A percentile compares a stretch with the other conserved stretches of the same genome.
phyloP scores from a whole-genome alignment of 1,139 yeast species.

The Taiozyma sp. region DNA sequence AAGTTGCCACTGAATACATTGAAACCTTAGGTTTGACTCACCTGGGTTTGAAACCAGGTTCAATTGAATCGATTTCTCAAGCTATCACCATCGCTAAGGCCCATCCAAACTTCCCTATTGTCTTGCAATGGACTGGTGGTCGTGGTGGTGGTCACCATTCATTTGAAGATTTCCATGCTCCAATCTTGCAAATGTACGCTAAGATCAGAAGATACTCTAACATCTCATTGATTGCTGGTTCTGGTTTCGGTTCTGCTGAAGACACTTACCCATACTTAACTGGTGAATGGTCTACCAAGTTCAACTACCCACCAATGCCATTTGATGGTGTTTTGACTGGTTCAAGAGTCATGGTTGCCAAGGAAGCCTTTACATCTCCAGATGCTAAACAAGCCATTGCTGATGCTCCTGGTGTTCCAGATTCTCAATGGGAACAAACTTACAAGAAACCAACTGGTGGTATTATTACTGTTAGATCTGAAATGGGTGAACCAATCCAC shows the following conservation, averaged over 20 bases:
- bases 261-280: conserved; percentile 97
- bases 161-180: conserved; percentile 98
- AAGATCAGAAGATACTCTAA: conserved; percentile 90
- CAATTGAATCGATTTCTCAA: conserved; percentile 86
- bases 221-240: conserved; percentile 91
- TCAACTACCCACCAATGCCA: conserved; percentile 97
- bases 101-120: conserved; percentile 94
- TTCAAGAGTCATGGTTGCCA: conserved; percentile 95
- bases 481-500: conserved; percentile 99
- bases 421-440: conserved; percentile 86
- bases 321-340: conserved; percentile 97
- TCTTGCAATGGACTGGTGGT: conserved; percentile 99
- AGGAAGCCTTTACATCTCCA: conserved; percentile 91
- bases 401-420: conserved; percentile 85
- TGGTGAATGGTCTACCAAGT: conserved; percentile 88
- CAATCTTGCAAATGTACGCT: conserved; percentile 91
- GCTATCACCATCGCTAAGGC: conserved; percentile 90
- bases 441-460: conserved; percentile 97
- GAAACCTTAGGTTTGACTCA: conserved; percentile 89
- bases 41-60: conserved; percentile 96
- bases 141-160: conserved; percentile 99
- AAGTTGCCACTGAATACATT: conserved; percentile 95
- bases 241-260: conserved; percentile 96
- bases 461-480: conserved; percentile 90
- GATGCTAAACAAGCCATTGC: conserved; percentile 94